Evolutionary conservation across 805 yeast species (phyloP).

Genomic region (Candida oleophila): DNA sequence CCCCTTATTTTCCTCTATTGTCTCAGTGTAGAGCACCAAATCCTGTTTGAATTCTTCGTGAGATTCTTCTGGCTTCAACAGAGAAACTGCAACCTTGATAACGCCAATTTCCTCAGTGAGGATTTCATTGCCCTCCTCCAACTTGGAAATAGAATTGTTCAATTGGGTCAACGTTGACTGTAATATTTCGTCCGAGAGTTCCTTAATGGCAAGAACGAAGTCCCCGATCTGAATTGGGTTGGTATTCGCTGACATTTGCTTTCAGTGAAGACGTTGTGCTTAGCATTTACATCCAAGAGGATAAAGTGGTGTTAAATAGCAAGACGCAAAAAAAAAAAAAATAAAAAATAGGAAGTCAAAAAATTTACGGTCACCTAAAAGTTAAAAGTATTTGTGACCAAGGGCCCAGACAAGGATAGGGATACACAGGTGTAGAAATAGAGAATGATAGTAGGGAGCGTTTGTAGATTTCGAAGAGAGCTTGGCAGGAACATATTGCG

Average conservation of each 20-base stretch:
- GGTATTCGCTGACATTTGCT: constrained; percentile 20
- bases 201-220: constrained; percentile 52
- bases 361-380: background rate
- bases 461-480: background rate
- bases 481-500: background rate
- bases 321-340: no score
- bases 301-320: no score
- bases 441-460: background rate
- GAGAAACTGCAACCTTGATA: constrained; percentile 11
- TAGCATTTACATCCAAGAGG: no score
- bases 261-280: no score
- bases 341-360: no score
- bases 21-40: constrained; percentile 49
- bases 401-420: no score
- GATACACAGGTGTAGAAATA: no score
- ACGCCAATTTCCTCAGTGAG: constrained; percentile 41
- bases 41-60: constrained; percentile 42
- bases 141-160: constrained; percentile 43
- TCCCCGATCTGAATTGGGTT: constrained; percentile 36
- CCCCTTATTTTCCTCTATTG: constrained; percentile 53
- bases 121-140: constrained; percentile 51
- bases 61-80: constrained; percentile 10
- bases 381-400: no score
- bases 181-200: constrained; percentile 43
- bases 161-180: constrained; percentile 17